Evolutionary conservation across 192 early-diverging fungal species (phyloP), one percentile per base, ranked within the genome.

Genomic region (Coemansia sp.): DNA sequence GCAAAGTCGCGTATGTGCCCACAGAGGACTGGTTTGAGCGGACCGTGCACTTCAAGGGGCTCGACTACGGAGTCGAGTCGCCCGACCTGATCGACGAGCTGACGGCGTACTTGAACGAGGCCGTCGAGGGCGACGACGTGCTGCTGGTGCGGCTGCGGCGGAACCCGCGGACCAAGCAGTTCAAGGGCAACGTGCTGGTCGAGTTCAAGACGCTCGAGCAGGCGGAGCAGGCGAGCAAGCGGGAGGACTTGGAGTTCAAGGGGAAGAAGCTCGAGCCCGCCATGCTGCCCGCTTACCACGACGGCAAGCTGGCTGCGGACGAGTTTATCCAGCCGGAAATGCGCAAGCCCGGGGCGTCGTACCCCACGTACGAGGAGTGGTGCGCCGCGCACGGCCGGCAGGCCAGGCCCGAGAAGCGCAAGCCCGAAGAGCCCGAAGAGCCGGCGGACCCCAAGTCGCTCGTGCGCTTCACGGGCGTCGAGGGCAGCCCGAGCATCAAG

Each of bases 161-260:
- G 40, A 78, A 78, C 64, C 75, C 68, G 16, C 56, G 58, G 54
- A 64, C 69, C 21, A 67, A 64, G 61, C 65, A 53, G 30, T 78
- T 78, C 69, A 78, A 78, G 64, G 75, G 75, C 46, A 78, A 71
- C 41, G 42, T 68, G 7, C 32, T 78, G 30, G 69, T 78, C 2
- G 53, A 78, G 69, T 71, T 61, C 39, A 58, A 23, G 16, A 58
- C 64, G 6, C 30, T 5, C 17, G 75, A 67, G 46, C 47, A 63
- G 51, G 75, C 75, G 9, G 65, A 78, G 40, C 52, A 50, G 10
- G 51, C 55, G 14, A 48, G 57, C 40, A 44, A 57, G 46, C 53
- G 39, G 49, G 48, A 55, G 14, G 58, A 58, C 30, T 58, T 67
- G 17, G 61, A 53, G 45, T 71, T 44, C 41, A 32, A 62, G 20